A percentile compares a stretch with the other conserved stretches of the same genome.
These are phyloP conservation scores for Curvularia sp. DNA, from an alignment of 2,329 filamentous ascomycete species.

Conservation along the genomic window DNA sequence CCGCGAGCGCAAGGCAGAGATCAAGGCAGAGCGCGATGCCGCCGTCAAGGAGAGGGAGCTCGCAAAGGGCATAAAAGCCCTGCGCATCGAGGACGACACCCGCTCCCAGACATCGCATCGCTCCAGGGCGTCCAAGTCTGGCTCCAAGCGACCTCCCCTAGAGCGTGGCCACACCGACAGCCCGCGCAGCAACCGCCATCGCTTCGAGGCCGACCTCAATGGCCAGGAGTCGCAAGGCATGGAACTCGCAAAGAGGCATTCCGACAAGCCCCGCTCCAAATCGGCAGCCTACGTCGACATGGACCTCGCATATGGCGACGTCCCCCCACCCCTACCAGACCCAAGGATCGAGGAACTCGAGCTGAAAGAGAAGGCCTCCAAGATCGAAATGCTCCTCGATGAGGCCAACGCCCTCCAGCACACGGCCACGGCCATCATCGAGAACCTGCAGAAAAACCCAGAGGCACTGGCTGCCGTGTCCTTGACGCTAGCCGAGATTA, in stretches of 20 bases:
- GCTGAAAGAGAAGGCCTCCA: constrained; percentile 72
- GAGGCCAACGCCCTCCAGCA: constrained; percentile 91
- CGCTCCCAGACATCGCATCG: constrained; percentile 43
- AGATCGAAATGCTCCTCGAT: constrained; percentile 78
- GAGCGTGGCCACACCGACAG: constrained; percentile 55
- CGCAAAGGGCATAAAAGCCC: constrained; percentile 63
- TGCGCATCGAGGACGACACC: constrained; percentile 51
- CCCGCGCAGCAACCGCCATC: constrained; percentile 33
- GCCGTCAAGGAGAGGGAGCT: constrained; percentile 64
- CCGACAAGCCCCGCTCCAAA: constrained; percentile 51
- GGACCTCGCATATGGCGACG: constrained; percentile 87
- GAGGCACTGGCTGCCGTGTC: constrained; percentile 94
- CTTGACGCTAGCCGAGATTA: constrained; percentile 89
- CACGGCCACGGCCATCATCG: constrained; percentile 81
- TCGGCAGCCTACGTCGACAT: constrained; percentile 73
- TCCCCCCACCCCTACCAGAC: constrained; percentile 71
- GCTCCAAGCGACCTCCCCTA: constrained; percentile 40
- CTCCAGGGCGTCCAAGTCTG: constrained; percentile 35
- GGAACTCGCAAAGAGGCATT: constrained; percentile 54
- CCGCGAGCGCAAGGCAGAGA: constrained; percentile 82
- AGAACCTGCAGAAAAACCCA: constrained; percentile 79
- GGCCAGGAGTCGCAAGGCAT: constrained; percentile 42
- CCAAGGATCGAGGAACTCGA: constrained; percentile 61
- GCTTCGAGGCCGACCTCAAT: constrained; percentile 44
- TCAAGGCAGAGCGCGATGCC: constrained; percentile 73